These are phyloP conservation scores for Ilyonectria robusta DNA, from an alignment of 2,329 filamentous ascomycete genomes.

Conservation along the genomic window DNA sequence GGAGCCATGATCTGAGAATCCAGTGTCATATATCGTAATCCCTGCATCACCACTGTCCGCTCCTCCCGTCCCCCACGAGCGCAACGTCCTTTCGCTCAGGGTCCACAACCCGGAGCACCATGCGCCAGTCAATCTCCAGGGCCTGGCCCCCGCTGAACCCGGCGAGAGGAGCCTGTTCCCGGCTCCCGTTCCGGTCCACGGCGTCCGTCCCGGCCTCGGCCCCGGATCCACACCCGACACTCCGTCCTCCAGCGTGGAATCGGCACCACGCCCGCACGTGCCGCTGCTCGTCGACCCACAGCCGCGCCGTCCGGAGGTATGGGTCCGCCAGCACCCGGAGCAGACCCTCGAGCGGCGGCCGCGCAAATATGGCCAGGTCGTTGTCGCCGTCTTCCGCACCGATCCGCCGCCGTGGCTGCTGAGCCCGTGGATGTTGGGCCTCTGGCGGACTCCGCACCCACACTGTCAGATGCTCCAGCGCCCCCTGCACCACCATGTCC, in stretches of 20 bases:
- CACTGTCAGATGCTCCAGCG: constrained; percentile 45
- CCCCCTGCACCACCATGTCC: constrained; percentile 52
- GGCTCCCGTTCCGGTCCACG: constrained; percentile 6
- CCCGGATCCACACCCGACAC: constrained; percentile 34
- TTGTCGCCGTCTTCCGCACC: neutral
- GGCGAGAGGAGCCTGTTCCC: neutral
- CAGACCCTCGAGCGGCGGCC: constrained; percentile 52
- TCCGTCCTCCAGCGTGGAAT: constrained; percentile 53
- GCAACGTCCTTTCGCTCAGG: constrained; percentile 47
- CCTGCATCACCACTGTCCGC: constrained; percentile 33
- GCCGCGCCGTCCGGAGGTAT: constrained; percentile 57
- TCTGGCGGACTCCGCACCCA: constrained; percentile 35
- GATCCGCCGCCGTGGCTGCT: constrained; percentile 9
- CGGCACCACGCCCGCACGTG: constrained; percentile 59
- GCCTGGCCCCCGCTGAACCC: neutral
- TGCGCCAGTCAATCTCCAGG: constrained; percentile 51
- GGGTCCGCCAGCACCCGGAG: constrained; percentile 61
- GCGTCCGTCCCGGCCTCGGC: constrained; percentile 20
- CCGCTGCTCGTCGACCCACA: constrained; percentile 53
- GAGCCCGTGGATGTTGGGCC: neutral
- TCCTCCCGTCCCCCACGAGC: constrained; percentile 37
- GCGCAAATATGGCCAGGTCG: constrained; percentile 44
- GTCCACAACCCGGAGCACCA: constrained; percentile 49
- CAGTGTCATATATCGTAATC: neutral
- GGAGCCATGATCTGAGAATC: neutral